A percentile compares a stretch with the other conserved stretches of the same genome.
phyloP scores from a whole-genome alignment of 2,329 filamentous ascomycete species.

The Fusarium dlaminii region DNA sequence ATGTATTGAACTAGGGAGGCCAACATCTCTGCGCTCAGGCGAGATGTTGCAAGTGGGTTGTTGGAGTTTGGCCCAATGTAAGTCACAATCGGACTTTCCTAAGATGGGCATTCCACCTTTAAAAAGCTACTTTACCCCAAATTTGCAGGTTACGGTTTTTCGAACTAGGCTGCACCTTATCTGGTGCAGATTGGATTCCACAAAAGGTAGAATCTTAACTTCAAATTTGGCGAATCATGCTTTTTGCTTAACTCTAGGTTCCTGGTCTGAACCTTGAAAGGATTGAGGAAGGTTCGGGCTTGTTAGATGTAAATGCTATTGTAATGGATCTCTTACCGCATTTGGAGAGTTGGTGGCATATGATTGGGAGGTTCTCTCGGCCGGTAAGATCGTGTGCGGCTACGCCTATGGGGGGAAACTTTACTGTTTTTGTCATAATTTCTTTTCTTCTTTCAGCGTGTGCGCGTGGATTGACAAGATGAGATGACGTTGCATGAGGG shows the following conservation, averaged over 20 bases:
- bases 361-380: constrained; percentile 27
- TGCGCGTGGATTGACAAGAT: neutral
- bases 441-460: constrained; percentile 3
- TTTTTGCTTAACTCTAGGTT: neutral
- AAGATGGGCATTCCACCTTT: constrained; percentile 22
- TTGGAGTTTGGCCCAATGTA: neutral
- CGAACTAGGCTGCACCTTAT: neutral
- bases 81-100: constrained; percentile 18
- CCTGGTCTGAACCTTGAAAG: constrained; percentile 5
- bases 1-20: neutral
- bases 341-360: constrained; percentile 21
- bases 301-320: neutral
- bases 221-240: neutral
- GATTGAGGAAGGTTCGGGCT: constrained; percentile 21
- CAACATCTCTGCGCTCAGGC: neutral
- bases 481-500: constrained; percentile 22
- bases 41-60: neutral
- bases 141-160: neutral
- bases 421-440: constrained; percentile 50
- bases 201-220: constrained; percentile 26
- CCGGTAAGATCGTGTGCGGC: neutral
- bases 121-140: neutral
- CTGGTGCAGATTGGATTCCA: neutral
- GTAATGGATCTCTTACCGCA: constrained; percentile 23
- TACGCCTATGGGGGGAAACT: neutral